phyloP scores from a whole-genome alignment of 495 filamentous ascomycete species.

The Aspergillus wentii region DNA sequence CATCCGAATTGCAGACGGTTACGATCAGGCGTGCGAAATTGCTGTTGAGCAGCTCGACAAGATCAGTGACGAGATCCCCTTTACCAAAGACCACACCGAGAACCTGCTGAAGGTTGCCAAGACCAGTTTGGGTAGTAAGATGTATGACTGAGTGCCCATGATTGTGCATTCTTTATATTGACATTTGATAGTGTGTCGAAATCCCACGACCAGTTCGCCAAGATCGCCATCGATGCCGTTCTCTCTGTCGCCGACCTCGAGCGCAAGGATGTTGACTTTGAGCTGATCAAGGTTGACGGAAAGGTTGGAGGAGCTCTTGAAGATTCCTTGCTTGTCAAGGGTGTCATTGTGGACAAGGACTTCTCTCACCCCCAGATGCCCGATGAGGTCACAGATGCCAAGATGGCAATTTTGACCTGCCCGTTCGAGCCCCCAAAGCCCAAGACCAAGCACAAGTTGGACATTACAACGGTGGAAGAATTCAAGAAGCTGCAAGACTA shows the following conservation, averaged over 20 bases:
- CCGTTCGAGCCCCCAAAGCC: slow-evolving; percentile 99
- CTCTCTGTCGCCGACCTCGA: slow-evolving; percentile 94
- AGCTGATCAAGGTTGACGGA: slow-evolving; percentile 98
- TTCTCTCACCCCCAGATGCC: slow-evolving; percentile 99
- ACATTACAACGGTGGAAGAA: slow-evolving; percentile 95
- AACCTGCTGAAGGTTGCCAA: slow-evolving; percentile 92
- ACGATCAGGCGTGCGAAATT: slow-evolving; percentile 95
- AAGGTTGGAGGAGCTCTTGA: slow-evolving; percentile 96
- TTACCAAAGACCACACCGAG: slow-evolving; percentile 66
- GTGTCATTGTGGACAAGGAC: slow-evolving; percentile 98
- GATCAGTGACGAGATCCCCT: slow-evolving; percentile 87
- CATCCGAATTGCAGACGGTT: slow-evolving; percentile 96
- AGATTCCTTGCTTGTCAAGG: slow-evolving; percentile 90
- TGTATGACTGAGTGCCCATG: slow-evolving; percentile 38
- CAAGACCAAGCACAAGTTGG: slow-evolving; percentile 99
- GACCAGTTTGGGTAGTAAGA: slow-evolving; percentile 97
- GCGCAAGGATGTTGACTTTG: slow-evolving; percentile 97
- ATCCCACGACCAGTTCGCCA: slow-evolving; percentile 94
- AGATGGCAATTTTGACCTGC: slow-evolving; percentile 95
- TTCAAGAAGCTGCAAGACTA: slow-evolving; percentile 96
- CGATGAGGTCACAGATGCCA: slow-evolving; percentile 85
- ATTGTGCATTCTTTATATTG: slow-evolving; percentile 11
- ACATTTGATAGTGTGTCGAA: slow-evolving; percentile 71
- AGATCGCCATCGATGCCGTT: slow-evolving; percentile 95
- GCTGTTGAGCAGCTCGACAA: slow-evolving; percentile 85